Evolutionary conservation across 257 asterid genomes (phyloP).

Genomic region (Solanum lignicaule): DNA sequence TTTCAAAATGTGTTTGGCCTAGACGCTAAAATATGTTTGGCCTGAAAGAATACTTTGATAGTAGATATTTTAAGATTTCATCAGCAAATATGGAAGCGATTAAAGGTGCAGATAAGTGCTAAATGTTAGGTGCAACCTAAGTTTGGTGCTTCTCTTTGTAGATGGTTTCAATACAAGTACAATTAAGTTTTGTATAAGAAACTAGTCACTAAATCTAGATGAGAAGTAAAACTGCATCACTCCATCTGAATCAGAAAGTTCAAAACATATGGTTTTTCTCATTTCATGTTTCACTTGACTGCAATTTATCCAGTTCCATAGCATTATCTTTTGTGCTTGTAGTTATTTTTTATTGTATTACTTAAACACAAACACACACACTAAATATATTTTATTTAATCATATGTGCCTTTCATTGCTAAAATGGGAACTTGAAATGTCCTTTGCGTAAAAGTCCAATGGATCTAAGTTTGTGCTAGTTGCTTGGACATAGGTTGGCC

Average conservation of each 20-base stretch:
- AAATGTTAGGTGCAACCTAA: not conserved
- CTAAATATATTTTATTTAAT: not conserved
- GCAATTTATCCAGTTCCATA: not conserved
- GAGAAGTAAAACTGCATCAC: not conserved
- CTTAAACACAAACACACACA: not conserved
- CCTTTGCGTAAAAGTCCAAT: not conserved
- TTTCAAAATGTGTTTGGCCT: not conserved
- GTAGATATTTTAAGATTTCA: not conserved
- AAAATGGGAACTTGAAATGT: not conserved
- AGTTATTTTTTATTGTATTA: not conserved
- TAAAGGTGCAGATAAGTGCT: not conserved
- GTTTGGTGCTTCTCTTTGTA: not conserved
- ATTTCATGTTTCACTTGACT: not conserved
- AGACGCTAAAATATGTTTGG: not conserved
- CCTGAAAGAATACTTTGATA: not conserved
- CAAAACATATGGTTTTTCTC: not conserved
- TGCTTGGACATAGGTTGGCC: constrained; percentile 50
- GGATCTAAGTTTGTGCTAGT: not conserved
- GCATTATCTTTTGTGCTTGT: not conserved
- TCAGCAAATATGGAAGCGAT: not conserved
- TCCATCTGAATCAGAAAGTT: not conserved
- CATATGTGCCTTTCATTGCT: not conserved
- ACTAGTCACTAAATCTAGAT: not conserved
- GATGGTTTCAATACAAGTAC: not conserved
- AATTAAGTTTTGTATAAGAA: not conserved